Evolutionary conservation across 2,329 filamentous ascomycete genomes (phyloP).

Genomic region (Pseudocercospora pini-densiflorae): DNA sequence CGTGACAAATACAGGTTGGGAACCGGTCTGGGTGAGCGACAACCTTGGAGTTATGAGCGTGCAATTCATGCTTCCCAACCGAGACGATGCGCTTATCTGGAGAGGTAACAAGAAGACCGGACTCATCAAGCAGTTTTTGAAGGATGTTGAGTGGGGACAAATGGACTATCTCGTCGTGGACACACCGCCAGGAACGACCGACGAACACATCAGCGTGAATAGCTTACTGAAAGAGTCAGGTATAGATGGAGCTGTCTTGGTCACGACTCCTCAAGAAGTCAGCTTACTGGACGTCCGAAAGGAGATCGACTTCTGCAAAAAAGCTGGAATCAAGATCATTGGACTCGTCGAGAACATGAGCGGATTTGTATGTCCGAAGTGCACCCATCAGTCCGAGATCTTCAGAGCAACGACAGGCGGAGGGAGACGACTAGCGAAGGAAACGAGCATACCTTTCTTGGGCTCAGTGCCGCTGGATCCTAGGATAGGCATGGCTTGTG

Average conservation of each 20-base stretch:
- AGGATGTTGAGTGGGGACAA: slow-evolving; percentile 97
- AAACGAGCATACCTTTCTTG: slow-evolving; percentile 86
- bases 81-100: slow-evolving; percentile 97
- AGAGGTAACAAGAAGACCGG: slow-evolving; percentile 98
- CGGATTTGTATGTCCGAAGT: slow-evolving; percentile 94
- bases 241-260: slow-evolving; percentile 89
- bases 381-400: slow-evolving; percentile 78
- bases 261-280: slow-evolving; percentile 96
- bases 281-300: slow-evolving; percentile 90
- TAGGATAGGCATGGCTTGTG: slow-evolving; percentile 92
- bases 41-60: slow-evolving; percentile 97
- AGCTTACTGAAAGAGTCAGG: slow-evolving; percentile 87
- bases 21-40: slow-evolving; percentile 92
- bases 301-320: slow-evolving; percentile 96
- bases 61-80: slow-evolving; percentile 94
- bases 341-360: slow-evolving; percentile 98
- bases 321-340: slow-evolving; percentile 85
- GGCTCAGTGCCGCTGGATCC: slow-evolving; percentile 91
- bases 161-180: slow-evolving; percentile 93
- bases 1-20: slow-evolving; percentile 86
- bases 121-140: slow-evolving; percentile 95
- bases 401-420: slow-evolving; percentile 93
- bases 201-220: slow-evolving; percentile 95
- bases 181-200: slow-evolving; percentile 91
- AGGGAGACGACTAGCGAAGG: slow-evolving; percentile 75